These are phyloP conservation scores for Dendrobium officinale DNA, from an alignment of 106 monocot species.

Conservation along the genomic window DNA sequence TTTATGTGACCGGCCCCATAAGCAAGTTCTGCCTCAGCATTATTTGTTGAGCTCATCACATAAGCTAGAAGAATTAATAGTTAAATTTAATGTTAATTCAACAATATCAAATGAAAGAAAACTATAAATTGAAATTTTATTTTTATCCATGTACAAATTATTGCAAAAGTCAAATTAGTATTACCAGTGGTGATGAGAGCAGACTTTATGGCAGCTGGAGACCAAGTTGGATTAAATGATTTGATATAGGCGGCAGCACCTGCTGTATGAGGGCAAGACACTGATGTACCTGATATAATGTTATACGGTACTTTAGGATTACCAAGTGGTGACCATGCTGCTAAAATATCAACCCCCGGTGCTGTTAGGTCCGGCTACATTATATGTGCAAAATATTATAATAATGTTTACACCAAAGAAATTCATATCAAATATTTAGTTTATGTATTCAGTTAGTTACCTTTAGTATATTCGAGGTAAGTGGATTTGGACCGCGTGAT, in stretches of 20 bases:
- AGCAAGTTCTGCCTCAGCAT: constrained; percentile 10
- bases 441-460: background rate
- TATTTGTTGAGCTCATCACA: constrained; percentile 4
- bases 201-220: constrained; percentile 30
- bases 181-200: constrained; percentile 37
- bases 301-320: background rate
- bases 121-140: no score
- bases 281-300: constrained; percentile 39
- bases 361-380: constrained; percentile 17
- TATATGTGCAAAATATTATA: background rate
- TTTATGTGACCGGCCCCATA: constrained; percentile 22
- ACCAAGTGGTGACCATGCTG: constrained; percentile 14
- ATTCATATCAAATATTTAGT: no score
- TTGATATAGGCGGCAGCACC: constrained; percentile 31
- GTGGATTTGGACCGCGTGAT: no score
- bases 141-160: no score
- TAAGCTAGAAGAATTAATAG: background rate
- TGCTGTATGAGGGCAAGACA: constrained; percentile 32
- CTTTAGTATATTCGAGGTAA: no score
- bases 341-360: constrained; percentile 25
- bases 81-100: no score
- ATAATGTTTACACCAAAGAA: background rate
- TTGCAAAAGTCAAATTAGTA: no score
- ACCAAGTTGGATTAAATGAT: constrained; percentile 27
- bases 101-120: no score